A percentile compares a stretch with the other conserved stretches of the same genome.
phyloP scores from a whole-genome alignment of 306 rosid genomes.

The Myrica gale region DNA sequence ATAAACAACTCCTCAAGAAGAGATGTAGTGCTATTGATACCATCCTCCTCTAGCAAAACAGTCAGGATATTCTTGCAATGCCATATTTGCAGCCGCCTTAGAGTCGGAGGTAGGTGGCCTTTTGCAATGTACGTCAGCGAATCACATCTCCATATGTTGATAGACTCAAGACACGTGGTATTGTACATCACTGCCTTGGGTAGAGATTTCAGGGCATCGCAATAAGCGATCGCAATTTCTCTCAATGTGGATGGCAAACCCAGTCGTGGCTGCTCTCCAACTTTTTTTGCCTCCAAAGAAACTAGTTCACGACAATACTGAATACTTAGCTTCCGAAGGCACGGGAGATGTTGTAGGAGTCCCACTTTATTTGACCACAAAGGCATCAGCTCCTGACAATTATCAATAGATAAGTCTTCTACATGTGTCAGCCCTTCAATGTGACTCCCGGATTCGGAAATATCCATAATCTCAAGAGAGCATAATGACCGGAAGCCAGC shows the following conservation, averaged over 20 bases:
- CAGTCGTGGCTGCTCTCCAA: neutral
- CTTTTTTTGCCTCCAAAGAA: neutral
- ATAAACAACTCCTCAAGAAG: neutral
- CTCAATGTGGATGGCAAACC: neutral
- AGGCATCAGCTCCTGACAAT: neutral
- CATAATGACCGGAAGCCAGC: no score
- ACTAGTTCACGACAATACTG: neutral
- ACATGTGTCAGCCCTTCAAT: no score
- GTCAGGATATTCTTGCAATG: fast-evolving
- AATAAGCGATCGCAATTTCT: neutral
- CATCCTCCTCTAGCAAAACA: neutral
- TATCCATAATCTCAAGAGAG: no score
- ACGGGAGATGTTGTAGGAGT: neutral
- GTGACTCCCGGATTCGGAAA: no score
- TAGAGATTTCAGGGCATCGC: neutral
- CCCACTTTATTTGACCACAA: neutral
- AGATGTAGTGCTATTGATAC: neutral
- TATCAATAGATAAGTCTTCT: no score
- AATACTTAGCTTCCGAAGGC: no score
- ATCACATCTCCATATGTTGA: neutral
- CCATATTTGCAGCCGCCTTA: neutral
- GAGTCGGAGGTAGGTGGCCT: conserved; percentile 14
- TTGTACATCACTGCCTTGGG: conserved; percentile 6
- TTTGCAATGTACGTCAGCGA: conserved; percentile 9
- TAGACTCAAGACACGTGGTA: conserved; percentile 1